Base-by-base conservation (phyloP, 768 basidiomycete species). In the Phanerochaete sordida region DNA sequence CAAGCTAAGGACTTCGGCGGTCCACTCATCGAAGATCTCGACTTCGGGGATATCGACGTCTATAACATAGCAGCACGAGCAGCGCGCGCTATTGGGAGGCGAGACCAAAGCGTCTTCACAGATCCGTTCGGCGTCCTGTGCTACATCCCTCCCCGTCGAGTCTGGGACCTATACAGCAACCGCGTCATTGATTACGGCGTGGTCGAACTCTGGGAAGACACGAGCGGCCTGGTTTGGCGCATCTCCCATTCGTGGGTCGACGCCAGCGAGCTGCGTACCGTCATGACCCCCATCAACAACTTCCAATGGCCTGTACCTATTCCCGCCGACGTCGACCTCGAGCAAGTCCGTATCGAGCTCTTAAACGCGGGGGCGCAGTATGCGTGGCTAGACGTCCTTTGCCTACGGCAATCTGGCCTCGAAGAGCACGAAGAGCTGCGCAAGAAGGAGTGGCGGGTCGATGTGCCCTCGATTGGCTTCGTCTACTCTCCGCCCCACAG, bases 161-260 rank as follows among this genome's bases (percentile, higher is more conserved):
- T 58, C 19, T 58, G 57, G 57, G 57, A 58, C 35, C 26, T 58
- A 2, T 49, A n/a, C 46, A 58, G 57, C 46, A 58, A 58, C 31
- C 57, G 57, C 30, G 57, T 58, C 21, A 13, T 35, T 7, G 13
- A 13, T 6, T 35, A 35, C 13, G 7, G 7, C 33, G 7, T 35
- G 6, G 2, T 49, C 23, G 15, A 15, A 15, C 27, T 11, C 19
- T 49, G 48, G 48, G 12, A 9, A 8, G 48, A 23, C 24, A 49
- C 24, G 23, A 16, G 24, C 3, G 12, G 55, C 12, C 35, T 24
- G 15, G 9, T 3, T 11, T 30, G 57, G 31, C 45, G 27, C 5
- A 46, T 59, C 33, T 59, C 58, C 4, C 58, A 59, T 53, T 43
- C 48, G 30, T 59, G 58, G 58, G 23, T 52, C 31, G 33, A 24